phyloP scores from a whole-genome alignment of 495 filamentous ascomycete genomes.

The Hyaloscypha hepaticicola region DNA sequence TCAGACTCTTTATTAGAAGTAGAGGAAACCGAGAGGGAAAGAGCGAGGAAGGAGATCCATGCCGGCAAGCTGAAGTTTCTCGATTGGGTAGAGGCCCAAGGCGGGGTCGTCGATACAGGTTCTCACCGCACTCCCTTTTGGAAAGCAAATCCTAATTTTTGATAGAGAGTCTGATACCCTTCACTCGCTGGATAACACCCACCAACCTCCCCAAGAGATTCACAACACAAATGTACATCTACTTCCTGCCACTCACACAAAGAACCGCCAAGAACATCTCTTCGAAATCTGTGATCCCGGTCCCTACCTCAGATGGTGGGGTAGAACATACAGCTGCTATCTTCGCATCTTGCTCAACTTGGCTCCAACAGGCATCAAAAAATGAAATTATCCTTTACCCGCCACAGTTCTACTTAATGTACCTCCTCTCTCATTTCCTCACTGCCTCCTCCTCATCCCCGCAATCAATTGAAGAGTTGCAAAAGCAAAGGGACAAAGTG shows the following conservation, averaged over 20 bases:
- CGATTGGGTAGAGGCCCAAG: slow-evolving; percentile 63
- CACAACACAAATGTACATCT: slow-evolving; percentile 94
- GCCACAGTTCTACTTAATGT: slow-evolving; percentile 81
- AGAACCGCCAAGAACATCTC: slow-evolving; percentile 38
- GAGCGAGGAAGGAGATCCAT: slow-evolving; percentile 69
- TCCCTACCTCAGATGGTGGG: slow-evolving; percentile 79
- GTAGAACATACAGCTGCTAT: slow-evolving; percentile 78
- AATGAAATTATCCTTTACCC: slow-evolving; percentile 84
- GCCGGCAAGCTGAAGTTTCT: slow-evolving; percentile 54
- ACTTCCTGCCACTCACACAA: slow-evolving; percentile 73
- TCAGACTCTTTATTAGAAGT: slow-evolving; percentile 50
- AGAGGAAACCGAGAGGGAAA: slow-evolving; percentile 57
- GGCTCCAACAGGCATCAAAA: slow-evolving; percentile 59
- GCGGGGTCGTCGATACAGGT: slow-evolving; percentile 67
- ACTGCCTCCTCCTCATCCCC: slow-evolving; percentile 39
- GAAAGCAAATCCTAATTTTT: background rate
- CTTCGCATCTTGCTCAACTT: slow-evolving; percentile 68
- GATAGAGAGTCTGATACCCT: slow-evolving; percentile 68
- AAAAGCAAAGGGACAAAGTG: slow-evolving; percentile 55
- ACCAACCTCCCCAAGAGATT: slow-evolving; percentile 68
- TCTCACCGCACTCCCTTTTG: slow-evolving; percentile 20
- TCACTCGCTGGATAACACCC: slow-evolving; percentile 91
- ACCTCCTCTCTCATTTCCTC: slow-evolving; percentile 62
- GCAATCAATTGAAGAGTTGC: slow-evolving; percentile 44
- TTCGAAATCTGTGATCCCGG: slow-evolving; percentile 45